These are phyloP conservation scores for Brachypodium distachyon DNA, from an alignment of 202 grass and related monocot genomes.

Conservation along the genomic window DNA sequence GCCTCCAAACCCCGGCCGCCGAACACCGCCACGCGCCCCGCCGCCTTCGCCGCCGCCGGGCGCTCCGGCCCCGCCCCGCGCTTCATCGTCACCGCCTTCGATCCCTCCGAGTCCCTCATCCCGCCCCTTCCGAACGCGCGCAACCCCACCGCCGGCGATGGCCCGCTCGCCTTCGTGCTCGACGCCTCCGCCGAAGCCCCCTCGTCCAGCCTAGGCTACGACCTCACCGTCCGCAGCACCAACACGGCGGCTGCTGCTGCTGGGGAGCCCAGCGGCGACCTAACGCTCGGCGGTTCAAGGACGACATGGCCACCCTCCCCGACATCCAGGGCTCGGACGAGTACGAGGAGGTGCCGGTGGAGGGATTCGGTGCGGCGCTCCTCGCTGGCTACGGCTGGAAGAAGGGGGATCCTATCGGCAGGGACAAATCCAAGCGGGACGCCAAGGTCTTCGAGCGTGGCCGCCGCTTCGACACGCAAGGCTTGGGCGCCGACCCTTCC, in stretches of 20 bases:
- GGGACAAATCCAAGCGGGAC: neutral
- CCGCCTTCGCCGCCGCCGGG: neutral
- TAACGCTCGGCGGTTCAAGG: neutral
- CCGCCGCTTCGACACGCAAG: neutral
- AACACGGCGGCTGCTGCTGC: neutral
- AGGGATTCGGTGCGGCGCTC: neutral
- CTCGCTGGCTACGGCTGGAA: neutral
- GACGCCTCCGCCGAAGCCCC: neutral
- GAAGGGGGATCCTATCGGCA: neutral
- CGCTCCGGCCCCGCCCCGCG: neutral
- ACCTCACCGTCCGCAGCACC: neutral
- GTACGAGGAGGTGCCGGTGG: neutral
- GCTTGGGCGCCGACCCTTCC: neutral
- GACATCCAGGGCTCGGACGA: neutral
- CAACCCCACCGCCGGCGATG: neutral
- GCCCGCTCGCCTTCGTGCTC: neutral
- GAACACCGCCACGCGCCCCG: neutral
- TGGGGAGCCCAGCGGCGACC: no score
- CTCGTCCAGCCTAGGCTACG: neutral
- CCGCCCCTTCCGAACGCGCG: neutral
- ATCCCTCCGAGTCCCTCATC: neutral
- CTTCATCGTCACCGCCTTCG: neutral
- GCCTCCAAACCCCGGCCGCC: conserved; percentile 25
- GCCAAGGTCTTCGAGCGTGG: neutral
- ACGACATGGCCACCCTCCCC: neutral